These are phyloP conservation scores for Aspergillus pseudonomiae DNA, from an alignment of 2,329 filamentous ascomycete genomes.

Conservation along the genomic window DNA sequence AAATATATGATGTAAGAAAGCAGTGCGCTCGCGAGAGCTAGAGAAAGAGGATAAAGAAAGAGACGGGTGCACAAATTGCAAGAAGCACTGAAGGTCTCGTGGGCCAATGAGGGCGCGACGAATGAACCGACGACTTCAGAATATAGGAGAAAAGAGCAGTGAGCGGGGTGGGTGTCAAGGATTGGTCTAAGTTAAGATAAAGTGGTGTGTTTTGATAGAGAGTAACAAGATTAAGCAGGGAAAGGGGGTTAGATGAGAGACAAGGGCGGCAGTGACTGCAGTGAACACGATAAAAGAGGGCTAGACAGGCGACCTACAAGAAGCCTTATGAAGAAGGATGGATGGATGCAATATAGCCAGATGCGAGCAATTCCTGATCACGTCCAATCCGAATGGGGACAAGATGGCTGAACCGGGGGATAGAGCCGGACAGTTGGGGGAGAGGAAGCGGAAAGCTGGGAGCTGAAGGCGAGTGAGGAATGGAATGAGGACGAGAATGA, in stretches of 20 bases:
- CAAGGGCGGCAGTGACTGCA: conserved; percentile 17
- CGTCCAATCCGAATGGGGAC: conserved; percentile 20
- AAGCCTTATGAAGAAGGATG: conserved; percentile 36
- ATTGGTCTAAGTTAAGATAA: conserved; percentile 17
- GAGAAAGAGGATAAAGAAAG: conserved; percentile 18
- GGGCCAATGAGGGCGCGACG: conserved; percentile 23
- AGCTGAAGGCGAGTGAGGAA: not conserved
- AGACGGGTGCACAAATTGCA: conserved; percentile 10
- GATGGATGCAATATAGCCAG: conserved; percentile 14
- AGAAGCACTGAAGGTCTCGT: conserved; percentile 18
- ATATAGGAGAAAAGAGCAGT: conserved; percentile 19
- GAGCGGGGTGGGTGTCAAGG: conserved; percentile 9
- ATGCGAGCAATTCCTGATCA: conserved; percentile 19
- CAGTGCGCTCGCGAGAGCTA: conserved; percentile 21
- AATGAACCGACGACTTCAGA: conserved; percentile 18
- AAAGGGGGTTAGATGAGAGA: conserved; percentile 23
- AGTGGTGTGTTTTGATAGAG: conserved; percentile 18
- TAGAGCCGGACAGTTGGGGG: conserved; percentile 11
- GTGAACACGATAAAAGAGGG: conserved; percentile 24
- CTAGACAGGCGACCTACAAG: conserved; percentile 48
- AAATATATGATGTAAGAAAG: conserved; percentile 23
- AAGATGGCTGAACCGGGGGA: conserved; percentile 16
- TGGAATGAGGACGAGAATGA: conserved; percentile 2
- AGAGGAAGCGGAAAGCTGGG: conserved; percentile 6
- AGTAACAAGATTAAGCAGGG: conserved; percentile 22